phyloP scores from a whole-genome alignment of 2,329 filamentous ascomycete species.

The Colletotrichum sp. region DNA sequence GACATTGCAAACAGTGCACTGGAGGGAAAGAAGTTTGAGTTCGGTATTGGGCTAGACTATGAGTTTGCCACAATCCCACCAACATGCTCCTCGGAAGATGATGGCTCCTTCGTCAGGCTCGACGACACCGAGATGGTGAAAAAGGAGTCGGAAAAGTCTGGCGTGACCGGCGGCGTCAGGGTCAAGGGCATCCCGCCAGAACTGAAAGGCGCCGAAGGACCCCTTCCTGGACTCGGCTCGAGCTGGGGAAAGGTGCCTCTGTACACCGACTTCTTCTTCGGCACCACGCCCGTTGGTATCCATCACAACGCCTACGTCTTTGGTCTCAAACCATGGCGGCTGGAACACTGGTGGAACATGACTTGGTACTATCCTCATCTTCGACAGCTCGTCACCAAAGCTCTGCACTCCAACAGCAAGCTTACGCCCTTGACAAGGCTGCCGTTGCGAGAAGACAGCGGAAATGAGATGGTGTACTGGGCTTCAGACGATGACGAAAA shows the following conservation, averaged over 20 bases:
- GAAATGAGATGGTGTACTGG: conserved; percentile 26
- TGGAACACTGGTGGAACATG: conserved; percentile 38
- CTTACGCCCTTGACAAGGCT: conserved; percentile 25
- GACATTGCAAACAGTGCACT: conserved; percentile 31
- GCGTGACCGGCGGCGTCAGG: conserved; percentile 33
- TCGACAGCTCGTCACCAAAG: conserved; percentile 31
- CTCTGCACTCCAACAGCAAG: conserved; percentile 23
- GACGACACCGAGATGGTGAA: conserved; percentile 26
- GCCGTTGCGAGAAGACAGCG: background rate
- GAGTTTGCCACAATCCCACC: conserved; percentile 40
- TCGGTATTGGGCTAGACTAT: conserved; percentile 43
- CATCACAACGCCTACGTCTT: conserved; percentile 41
- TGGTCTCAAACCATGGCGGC: conserved; percentile 33
- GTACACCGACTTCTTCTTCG: conserved; percentile 42
- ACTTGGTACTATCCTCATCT: conserved; percentile 40
- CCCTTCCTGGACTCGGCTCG: conserved; percentile 10
- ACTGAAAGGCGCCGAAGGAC: conserved; percentile 22
- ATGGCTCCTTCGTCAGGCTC: conserved; percentile 36
- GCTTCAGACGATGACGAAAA: conserved; percentile 19
- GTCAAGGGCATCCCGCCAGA: conserved; percentile 31
- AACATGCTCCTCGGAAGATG: conserved; percentile 40
- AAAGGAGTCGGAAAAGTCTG: conserved; percentile 30
- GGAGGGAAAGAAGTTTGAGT: conserved; percentile 35
- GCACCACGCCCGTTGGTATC: conserved; percentile 37
- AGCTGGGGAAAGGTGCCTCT: conserved; percentile 35